A percentile compares a stretch with the other conserved stretches of the same genome.
Conservation (phyloP, 2,329 filamentous ascomycete genomes). For the Domatiomyces catenatus region DNA sequence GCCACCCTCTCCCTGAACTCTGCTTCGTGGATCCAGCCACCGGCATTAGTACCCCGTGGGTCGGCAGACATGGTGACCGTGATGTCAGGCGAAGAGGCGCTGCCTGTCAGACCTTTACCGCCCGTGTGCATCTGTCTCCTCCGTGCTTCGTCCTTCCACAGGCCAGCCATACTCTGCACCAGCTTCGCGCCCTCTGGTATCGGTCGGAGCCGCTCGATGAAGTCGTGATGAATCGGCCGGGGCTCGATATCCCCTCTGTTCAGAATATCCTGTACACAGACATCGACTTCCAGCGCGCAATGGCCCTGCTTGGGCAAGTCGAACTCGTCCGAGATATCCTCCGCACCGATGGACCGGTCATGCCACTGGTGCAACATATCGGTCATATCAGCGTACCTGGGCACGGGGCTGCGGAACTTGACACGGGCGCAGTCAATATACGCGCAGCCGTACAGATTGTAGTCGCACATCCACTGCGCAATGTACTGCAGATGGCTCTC, state of each 20-base stretch:
- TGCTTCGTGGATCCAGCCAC: conserved; percentile 85
- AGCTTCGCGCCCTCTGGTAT: conserved; percentile 57
- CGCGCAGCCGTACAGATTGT: conserved; percentile 87
- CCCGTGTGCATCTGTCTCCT: conserved; percentile 60
- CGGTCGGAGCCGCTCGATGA: conserved; percentile 56
- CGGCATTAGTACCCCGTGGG: conserved; percentile 51
- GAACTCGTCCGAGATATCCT: conserved; percentile 45
- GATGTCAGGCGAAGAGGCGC: conserved; percentile 65
- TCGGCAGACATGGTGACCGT: conserved; percentile 82
- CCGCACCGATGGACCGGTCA: conserved; percentile 49
- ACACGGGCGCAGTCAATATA: conserved; percentile 62
- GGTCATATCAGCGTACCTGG: conserved; percentile 49
- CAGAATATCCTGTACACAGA: conserved; percentile 73
- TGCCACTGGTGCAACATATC: conserved; percentile 61
- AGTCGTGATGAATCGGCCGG: conserved; percentile 72
- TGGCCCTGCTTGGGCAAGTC: conserved; percentile 65
- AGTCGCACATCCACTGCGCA: conserved; percentile 95
- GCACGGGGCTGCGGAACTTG: conserved; percentile 61
- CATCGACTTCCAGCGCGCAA: conserved; percentile 77
- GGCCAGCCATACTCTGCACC: conserved; percentile 80
- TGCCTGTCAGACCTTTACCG: conserved; percentile 47
- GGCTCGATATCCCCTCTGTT: conserved; percentile 65
- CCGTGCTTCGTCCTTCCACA: conserved; percentile 82
- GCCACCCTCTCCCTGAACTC: conserved; percentile 56
- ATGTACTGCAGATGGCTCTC: conserved; percentile 88